Base-by-base conservation (phyloP, 2,329 filamentous ascomycete genomes). In the Ceratocystis huliohia region DNA sequence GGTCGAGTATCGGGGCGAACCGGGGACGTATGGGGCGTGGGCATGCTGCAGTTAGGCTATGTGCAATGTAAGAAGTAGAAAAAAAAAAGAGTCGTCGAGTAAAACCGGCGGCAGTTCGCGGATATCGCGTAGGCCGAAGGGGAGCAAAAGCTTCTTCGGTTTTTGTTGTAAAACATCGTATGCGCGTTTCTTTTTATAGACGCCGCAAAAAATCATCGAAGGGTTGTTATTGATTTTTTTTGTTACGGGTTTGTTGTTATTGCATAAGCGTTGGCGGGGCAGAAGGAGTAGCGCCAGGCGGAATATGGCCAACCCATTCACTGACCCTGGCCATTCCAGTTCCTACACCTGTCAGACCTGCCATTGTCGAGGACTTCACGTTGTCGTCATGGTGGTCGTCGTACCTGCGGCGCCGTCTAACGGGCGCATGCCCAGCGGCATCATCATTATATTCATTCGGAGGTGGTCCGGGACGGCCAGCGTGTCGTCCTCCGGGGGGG, bases 241-340 rank as follows among this genome's bases (percentile, higher is more conserved):
- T 57, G 53, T 30, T 57, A 25, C 46, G 45, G 45, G 48, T 17
- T 63, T 48, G 61, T 65, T 44, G 53, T 45, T 65, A 44, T 65
- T 53, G 63, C 53, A 59, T 44, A 28, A 37, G 63, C 28, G 59
- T 56, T 41, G 65, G 46, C 48, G 57, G 45, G 48, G 65, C 62
- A 48, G 50, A 73, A 50, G 76, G 75, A 53, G 77, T 76, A 48
- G 73, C 69, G 3, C 78, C 79, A 5, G 76, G 76, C 68, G 76
- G 75, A 17, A 82, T 78, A 72, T 79, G 80, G 50, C 73, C 76
- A 67, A 75, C 75, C 80, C 80, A 82, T 66, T 81, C 78, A 56
- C 73, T 74, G 20, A 82, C 80, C 5, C 80, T 75, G 69, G 78
- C 75, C 75, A 78, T 75, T 8, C 80, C 80, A 44, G 76, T 74